These are phyloP conservation scores for Boletellus sp. DNA, from an alignment of 768 basidiomycete genomes.

Conservation along the genomic window DNA sequence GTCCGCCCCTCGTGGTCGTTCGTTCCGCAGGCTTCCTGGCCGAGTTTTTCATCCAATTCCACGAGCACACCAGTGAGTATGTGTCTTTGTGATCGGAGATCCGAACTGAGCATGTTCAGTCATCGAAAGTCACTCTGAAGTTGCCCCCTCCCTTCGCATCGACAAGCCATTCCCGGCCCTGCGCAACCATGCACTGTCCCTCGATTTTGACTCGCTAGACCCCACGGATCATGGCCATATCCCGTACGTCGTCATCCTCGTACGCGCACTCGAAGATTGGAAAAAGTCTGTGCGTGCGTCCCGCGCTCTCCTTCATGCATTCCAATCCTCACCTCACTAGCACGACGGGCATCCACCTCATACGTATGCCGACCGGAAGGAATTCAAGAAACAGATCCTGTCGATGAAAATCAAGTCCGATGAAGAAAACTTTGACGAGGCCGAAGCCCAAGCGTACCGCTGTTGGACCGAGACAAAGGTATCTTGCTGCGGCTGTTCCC, in stretches of 20 bases:
- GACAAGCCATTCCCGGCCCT: slow-evolving; percentile 87
- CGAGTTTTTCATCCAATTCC: slow-evolving; percentile 83
- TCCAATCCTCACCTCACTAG: slow-evolving; percentile 32
- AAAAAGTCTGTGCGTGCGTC: slow-evolving; percentile 57
- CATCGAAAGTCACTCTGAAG: slow-evolving; percentile 85
- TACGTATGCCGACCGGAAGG: slow-evolving; percentile 61
- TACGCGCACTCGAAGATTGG: slow-evolving; percentile 82
- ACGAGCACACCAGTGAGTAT: slow-evolving; percentile 76
- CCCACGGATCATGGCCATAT: slow-evolving; percentile 86
- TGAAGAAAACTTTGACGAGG: slow-evolving; percentile 98
- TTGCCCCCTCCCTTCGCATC: slow-evolving; percentile 70
- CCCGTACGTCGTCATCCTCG: slow-evolving; percentile 86
- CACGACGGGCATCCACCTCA: slow-evolving; percentile 60
- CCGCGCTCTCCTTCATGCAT: background rate
- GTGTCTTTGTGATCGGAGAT: background rate
- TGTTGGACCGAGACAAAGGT: slow-evolving; percentile 61
- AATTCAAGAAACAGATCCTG: slow-evolving; percentile 68
- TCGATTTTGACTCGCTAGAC: slow-evolving; percentile 80
- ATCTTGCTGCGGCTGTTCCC: background rate
- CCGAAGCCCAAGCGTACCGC: slow-evolving; percentile 81
- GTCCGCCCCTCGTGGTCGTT: slow-evolving; percentile 71
- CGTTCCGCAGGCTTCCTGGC: slow-evolving; percentile 88
- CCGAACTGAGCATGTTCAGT: slow-evolving; percentile 42
- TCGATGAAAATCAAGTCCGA: slow-evolving; percentile 70
- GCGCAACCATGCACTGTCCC: slow-evolving; percentile 60